Percentiles rank a stretch among this genome's conserved stretches.
phyloP scores from a whole-genome alignment of 495 filamentous ascomycete genomes.

The Parathielavia hyrcaniae region DNA sequence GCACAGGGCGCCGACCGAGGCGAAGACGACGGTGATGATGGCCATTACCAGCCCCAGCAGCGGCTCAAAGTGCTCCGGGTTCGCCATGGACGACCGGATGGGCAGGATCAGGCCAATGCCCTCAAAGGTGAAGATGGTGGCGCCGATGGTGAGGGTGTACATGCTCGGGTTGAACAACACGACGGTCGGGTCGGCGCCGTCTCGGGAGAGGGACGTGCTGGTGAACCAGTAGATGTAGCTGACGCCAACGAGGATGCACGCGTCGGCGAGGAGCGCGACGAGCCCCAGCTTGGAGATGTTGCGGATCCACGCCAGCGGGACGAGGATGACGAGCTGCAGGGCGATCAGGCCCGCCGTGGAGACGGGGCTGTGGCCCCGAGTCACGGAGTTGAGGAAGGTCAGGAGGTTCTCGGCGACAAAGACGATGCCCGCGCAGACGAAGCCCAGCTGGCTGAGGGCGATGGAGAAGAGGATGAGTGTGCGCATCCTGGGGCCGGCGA shows the following conservation, averaged over 20 bases:
- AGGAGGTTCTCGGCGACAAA: constrained; percentile 60
- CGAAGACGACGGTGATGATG: constrained; percentile 58
- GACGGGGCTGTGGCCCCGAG: constrained; percentile 32
- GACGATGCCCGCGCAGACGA: constrained; percentile 60
- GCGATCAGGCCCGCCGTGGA: constrained; percentile 47
- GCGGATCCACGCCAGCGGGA: constrained; percentile 56
- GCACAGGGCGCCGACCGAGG: constrained; percentile 56
- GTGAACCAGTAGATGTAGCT: constrained; percentile 60
- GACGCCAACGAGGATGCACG: constrained; percentile 57
- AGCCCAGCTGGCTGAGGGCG: constrained; percentile 59
- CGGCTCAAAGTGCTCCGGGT: constrained; percentile 52
- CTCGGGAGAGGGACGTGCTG: constrained; percentile 41
- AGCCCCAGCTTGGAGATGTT: constrained; percentile 60
- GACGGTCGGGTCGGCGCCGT: constrained; percentile 47
- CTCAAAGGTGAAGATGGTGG: constrained; percentile 63
- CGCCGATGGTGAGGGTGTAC: constrained; percentile 58
- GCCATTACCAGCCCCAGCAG: constrained; percentile 55
- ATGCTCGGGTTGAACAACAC: constrained; percentile 54
- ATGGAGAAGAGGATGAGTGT: constrained; percentile 54
- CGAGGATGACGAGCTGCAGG: constrained; percentile 49
- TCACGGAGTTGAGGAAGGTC: constrained; percentile 52
- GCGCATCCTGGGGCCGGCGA: constrained; percentile 48
- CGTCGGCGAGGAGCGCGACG: constrained; percentile 54
- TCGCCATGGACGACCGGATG: constrained; percentile 57
- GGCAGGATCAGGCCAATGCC: constrained; percentile 61